Percentiles rank a stretch among this genome's conserved stretches.
phyloP scores from a whole-genome alignment of 202 grass and related monocot genomes.

The Digitaria exilis region DNA sequence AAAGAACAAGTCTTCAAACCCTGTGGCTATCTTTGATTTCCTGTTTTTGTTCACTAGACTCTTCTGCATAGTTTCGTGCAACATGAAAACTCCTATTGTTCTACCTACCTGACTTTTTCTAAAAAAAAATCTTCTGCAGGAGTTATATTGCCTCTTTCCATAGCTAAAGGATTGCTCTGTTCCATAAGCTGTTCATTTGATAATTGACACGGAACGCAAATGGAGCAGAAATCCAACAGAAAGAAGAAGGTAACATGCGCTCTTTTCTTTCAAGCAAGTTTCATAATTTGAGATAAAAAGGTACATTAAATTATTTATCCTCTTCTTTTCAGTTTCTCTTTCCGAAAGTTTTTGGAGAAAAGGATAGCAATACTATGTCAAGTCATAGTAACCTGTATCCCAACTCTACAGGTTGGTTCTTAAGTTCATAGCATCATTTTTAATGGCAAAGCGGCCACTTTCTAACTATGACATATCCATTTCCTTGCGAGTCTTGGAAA shows the following conservation, averaged over 20 bases:
- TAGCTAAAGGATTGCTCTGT: neutral
- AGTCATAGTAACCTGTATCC: neutral
- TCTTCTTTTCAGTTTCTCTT: slow-evolving; percentile 43
- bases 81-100: slow-evolving; percentile 10
- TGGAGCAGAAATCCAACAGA: slow-evolving; percentile 54
- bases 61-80: neutral
- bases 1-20: slow-evolving; percentile 21
- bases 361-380: slow-evolving; percentile 21
- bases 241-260: slow-evolving; percentile 55
- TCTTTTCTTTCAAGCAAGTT: neutral
- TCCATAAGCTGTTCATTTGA: neutral
- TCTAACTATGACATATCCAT: too few relatives aligned
- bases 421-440: slow-evolving; percentile 8
- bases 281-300: neutral
- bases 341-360: slow-evolving; percentile 37
- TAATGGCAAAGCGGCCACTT: too few relatives aligned
- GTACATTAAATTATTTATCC: neutral
- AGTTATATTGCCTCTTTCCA: neutral
- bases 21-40: neutral
- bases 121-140: slow-evolving; percentile 25
- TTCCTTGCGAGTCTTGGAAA: neutral
- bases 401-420: slow-evolving; percentile 48
- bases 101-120: slow-evolving; percentile 29
- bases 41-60: neutral
- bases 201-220: slow-evolving; percentile 36